Conservation (phyloP, 495 filamentous ascomycete genomes). For the Podospora fimiseda region DNA sequence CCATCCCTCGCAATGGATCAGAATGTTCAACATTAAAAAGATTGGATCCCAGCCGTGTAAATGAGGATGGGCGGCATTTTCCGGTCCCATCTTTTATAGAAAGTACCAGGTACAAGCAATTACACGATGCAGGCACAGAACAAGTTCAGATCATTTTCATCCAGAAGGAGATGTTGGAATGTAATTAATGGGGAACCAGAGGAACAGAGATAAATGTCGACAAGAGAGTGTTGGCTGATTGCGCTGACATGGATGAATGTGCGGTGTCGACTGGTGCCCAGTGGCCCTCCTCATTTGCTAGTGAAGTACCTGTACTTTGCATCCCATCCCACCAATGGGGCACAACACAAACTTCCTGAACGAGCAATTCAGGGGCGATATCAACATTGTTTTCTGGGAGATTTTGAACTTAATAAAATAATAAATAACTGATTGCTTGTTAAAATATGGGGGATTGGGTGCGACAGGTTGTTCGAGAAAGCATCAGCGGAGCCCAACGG, state of each 20-base stretch:
- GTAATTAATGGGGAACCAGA: background rate
- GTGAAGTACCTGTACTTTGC: constrained; percentile 17
- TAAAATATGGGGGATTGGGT: background rate
- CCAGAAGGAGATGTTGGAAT: background rate
- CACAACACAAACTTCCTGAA: background rate
- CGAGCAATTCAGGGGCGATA: constrained; percentile 1
- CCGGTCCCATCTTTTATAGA: background rate
- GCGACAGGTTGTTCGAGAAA: background rate
- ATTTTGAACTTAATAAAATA: background rate
- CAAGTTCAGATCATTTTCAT: background rate
- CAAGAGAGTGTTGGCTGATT: background rate
- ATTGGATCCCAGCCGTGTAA: too few species aligned
- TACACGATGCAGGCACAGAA: background rate
- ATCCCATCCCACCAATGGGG: background rate
- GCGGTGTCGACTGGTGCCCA: constrained; percentile 6
- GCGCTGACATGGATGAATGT: background rate
- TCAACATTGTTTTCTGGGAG: constrained; percentile 3
- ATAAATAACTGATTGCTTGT: background rate
- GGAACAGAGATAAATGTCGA: background rate
- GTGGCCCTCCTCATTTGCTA: constrained; percentile 16
- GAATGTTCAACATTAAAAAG: too few species aligned
- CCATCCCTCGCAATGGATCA: background rate
- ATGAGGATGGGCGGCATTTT: constrained; percentile 6
- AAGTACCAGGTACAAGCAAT: background rate
- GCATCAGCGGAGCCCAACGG: constrained; percentile 4